Conservation (phyloP, 768 basidiomycete species). For the Tephrocybe sp. region DNA sequence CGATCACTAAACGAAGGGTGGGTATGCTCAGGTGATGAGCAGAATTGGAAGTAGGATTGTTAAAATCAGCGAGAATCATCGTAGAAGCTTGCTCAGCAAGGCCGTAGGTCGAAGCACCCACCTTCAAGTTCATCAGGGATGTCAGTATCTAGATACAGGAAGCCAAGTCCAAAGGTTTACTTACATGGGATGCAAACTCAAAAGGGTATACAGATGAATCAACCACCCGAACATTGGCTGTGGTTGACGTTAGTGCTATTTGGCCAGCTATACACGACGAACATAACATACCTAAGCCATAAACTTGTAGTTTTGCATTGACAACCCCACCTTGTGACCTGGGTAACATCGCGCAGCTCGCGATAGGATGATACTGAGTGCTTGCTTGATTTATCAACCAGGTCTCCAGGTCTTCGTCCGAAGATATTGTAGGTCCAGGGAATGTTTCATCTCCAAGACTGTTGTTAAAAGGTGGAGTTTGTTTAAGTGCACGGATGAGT, state of each 20-base stretch:
- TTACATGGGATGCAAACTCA: conserved; percentile 22
- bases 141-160: too few species aligned
- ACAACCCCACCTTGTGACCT: conserved; percentile 54
- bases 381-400: conserved; percentile 38
- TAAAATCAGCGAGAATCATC: conserved; percentile 28
- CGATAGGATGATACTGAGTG: conserved; percentile 61
- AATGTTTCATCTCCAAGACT: conserved; percentile 42
- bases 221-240: conserved; percentile 44
- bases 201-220: conserved; percentile 25
- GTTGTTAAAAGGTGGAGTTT: conserved; percentile 46
- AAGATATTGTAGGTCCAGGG: conserved; percentile 48
- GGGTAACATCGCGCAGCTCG: conserved; percentile 58
- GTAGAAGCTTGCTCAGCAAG: conserved; percentile 38
- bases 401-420: conserved; percentile 56
- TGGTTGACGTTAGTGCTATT: too few species aligned
- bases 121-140: too few species aligned
- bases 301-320: conserved; percentile 50
- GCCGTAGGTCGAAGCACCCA: conserved; percentile 22
- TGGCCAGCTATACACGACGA: too few species aligned
- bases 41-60: not conserved
- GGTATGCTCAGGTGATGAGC: not conserved
- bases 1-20: not conserved
- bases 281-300: too few species aligned
- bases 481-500: conserved; percentile 52
- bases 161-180: too few species aligned